phyloP scores from a whole-genome alignment of 805 yeast species.

The Teunomyces gatunensis region DNA sequence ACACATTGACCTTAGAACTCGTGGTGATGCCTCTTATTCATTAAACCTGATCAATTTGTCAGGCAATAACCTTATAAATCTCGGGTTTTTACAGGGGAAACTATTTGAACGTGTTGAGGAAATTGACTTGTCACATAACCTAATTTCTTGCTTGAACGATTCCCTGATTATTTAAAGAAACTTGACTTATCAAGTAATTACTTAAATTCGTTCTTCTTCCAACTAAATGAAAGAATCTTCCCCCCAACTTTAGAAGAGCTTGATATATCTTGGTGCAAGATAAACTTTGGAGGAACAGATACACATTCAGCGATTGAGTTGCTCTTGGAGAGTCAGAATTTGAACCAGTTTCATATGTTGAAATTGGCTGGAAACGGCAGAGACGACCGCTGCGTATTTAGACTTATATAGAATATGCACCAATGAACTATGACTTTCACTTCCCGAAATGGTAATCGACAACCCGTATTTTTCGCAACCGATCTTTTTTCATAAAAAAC shows the following conservation, averaged over 20 bases:
- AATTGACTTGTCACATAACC: constrained; percentile 26
- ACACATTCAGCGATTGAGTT: not conserved
- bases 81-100: constrained; percentile 2
- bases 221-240: constrained; percentile 7
- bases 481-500: not conserved
- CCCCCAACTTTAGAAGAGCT: constrained; percentile 11
- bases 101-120: constrained; percentile 12
- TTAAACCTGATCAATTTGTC: constrained; percentile 19
- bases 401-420: not conserved
- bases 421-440: not conserved
- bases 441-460: constrained; percentile 1
- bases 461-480: not conserved
- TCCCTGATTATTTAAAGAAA: constrained; percentile 12
- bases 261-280: constrained; percentile 15
- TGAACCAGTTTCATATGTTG: not conserved
- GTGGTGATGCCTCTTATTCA: not conserved
- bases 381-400: not conserved
- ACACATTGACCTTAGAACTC: constrained; percentile 1
- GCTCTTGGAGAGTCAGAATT: not conserved
- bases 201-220: constrained; percentile 7
- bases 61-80: constrained; percentile 21
- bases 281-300: not conserved
- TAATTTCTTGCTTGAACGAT: constrained; percentile 14
- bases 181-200: constrained; percentile 24
- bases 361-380: constrained; percentile 1